Base-by-base conservation (phyloP, 371 early-diverging fungal species). In the Lichtheimia hyalospora region DNA sequence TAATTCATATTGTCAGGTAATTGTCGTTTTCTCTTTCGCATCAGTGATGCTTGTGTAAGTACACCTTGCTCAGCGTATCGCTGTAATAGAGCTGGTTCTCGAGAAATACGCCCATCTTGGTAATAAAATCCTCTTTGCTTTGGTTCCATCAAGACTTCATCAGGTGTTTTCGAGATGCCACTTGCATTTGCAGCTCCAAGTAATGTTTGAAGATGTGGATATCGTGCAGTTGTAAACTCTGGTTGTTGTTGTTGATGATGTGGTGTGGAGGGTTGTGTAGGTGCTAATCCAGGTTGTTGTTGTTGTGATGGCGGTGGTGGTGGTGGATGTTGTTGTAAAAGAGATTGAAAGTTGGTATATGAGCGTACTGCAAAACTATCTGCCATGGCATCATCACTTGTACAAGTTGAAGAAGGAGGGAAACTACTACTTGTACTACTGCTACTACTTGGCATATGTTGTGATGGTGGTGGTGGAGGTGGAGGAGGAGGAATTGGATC, bases 11-110 rank as follows among this genome's bases (percentile, higher is more conserved):
- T 34, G 21, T 63, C 68, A 2, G 62, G 39, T 7, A 34, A 41
- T 34, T 63, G 68, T 5, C 63, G 60, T 53, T 57, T 58, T 18
- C 70, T 61, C 52, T 70, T 70, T 10, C 69, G 66, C 52, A 66
- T 54, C 5, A 72, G 41, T 5, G 73, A 69, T 20, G 66, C 67
- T 44, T 72, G 73, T 8, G 69, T 68, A 14, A 72, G 43, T 3
- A 72, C 52, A n/a, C 73, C 73, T 56, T 72, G 73, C 52, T 72
- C 73, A 1, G 73, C 73, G 54, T 61, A 72, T 2, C 73, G 69
- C 25, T 66, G 73, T 18, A 72, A 48, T 15, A 72, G 21, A 0
- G 52, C 62, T 24, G 69, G 67, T 46, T 72, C 73, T 15, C 67
- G 63, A 5, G 57, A 49, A 34, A 72, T 68, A 10, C 68, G 66